phyloP scores from a whole-genome alignment of 208 protist genomes.

The Wallacemonas collosoma region DNA sequence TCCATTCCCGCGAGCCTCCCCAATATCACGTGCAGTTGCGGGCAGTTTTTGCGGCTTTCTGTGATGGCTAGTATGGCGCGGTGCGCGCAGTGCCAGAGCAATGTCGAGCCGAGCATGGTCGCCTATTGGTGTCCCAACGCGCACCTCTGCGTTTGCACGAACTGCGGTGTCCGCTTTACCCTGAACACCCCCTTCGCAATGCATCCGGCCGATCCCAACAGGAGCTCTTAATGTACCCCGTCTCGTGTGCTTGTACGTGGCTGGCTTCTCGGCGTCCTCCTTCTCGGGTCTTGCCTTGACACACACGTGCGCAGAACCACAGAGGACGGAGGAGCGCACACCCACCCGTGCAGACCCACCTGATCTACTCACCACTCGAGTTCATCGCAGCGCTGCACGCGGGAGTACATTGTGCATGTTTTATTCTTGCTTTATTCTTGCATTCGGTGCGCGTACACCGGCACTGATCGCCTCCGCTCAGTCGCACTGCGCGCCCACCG shows the following conservation, averaged over 20 bases:
- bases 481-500: background rate
- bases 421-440: background rate
- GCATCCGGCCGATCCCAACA: background rate
- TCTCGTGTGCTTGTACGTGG: background rate
- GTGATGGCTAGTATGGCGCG: slow-evolving; percentile 19
- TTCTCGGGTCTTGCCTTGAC: no score
- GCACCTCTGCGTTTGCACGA: slow-evolving; percentile 44
- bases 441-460: background rate
- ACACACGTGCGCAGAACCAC: no score
- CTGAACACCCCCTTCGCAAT: background rate
- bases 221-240: background rate
- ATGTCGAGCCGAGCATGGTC: slow-evolving; percentile 21
- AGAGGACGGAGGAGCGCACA: no score
- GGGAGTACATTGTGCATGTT: no score
- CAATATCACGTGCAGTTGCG: slow-evolving; percentile 50
- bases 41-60: slow-evolving; percentile 36
- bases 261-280: no score
- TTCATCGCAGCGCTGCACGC: no score
- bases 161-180: slow-evolving; percentile 22
- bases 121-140: slow-evolving; percentile 47
- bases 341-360: no score
- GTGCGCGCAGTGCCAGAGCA: slow-evolving; percentile 37
- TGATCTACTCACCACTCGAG: no score
- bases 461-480: background rate
- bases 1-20: slow-evolving; percentile 14